These are phyloP conservation scores for Bidens hawaiensis DNA, from an alignment of 140 eudicot genomes.

Conservation along the genomic window DNA sequence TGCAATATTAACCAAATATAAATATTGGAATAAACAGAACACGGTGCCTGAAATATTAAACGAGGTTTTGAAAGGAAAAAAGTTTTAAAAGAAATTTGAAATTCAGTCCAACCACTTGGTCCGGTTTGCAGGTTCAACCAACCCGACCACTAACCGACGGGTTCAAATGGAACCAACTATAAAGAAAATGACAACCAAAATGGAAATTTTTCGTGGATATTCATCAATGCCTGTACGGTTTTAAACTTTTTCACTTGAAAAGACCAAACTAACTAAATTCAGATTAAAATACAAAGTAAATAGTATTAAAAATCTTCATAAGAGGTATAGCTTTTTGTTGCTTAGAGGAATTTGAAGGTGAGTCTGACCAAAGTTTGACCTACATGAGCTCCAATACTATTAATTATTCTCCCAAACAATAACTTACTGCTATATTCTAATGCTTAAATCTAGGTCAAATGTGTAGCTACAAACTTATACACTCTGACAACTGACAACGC, in stretches of 20 bases:
- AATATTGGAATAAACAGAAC: neutral
- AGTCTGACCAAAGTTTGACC: neutral
- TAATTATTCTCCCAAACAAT: too few relatives aligned
- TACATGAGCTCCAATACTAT: too few relatives aligned
- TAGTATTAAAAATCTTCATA: neutral
- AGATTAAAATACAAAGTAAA: neutral
- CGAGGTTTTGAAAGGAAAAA: neutral
- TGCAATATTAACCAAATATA: neutral
- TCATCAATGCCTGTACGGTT: neutral
- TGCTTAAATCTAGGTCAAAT: neutral
- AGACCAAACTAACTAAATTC: neutral
- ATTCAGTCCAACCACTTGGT: neutral
- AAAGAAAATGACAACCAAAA: neutral
- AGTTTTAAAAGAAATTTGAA: too few relatives aligned
- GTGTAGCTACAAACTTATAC: neutral
- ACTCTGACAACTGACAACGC: neutral
- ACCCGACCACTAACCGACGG: neutral
- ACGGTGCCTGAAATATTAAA: neutral
- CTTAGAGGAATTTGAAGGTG: neutral
- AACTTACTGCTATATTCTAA: neutral
- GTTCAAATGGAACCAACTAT: too few relatives aligned
- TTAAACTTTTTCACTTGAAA: neutral
- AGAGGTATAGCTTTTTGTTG: too few relatives aligned
- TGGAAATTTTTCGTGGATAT: neutral
- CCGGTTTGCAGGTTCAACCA: too few relatives aligned